Percentiles rank a stretch among this genome's conserved stretches.
Conservation (phyloP, 768 basidiomycete species). For the Lactarius hatsudake region DNA sequence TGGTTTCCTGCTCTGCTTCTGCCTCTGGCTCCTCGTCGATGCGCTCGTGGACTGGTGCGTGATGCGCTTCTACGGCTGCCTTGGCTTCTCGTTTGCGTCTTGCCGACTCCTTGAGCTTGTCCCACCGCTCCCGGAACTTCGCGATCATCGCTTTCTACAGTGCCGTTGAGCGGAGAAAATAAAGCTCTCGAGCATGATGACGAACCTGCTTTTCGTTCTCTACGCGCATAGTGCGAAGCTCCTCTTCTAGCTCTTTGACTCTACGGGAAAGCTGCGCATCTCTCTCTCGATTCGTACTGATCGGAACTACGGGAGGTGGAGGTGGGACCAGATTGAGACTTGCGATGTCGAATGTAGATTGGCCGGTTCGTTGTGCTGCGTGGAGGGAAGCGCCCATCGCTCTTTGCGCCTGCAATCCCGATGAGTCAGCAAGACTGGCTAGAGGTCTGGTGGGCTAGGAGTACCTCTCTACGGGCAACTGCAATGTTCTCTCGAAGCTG, state of each 20-base stretch:
- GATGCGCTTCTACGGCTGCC: slow-evolving; percentile 51
- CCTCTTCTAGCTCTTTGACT: slow-evolving; percentile 78
- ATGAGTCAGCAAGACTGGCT: not conserved
- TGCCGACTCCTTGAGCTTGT: slow-evolving; percentile 84
- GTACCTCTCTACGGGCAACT: slow-evolving; percentile 65
- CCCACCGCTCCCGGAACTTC: slow-evolving; percentile 85
- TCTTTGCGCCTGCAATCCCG: slow-evolving; percentile 61
- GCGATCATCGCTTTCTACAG: slow-evolving; percentile 76
- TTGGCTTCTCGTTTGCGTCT: slow-evolving; percentile 81
- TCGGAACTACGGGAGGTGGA: slow-evolving; percentile 50
- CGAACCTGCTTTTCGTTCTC: slow-evolving; percentile 83
- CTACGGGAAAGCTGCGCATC: slow-evolving; percentile 49
- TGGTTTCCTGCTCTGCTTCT: slow-evolving; percentile 56
- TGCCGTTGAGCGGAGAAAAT: slow-evolving; percentile 21
- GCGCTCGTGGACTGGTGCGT: slow-evolving; percentile 52
- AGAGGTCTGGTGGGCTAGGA: not conserved
- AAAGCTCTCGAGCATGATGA: slow-evolving; percentile 30
- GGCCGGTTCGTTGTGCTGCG: slow-evolving; percentile 46
- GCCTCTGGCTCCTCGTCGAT: slow-evolving; percentile 67
- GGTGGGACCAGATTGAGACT: slow-evolving; percentile 49
- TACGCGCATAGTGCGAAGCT: slow-evolving; percentile 53
- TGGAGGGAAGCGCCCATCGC: slow-evolving; percentile 66
- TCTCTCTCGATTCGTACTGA: slow-evolving; percentile 52
- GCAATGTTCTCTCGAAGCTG: slow-evolving; percentile 79
- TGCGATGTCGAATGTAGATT: slow-evolving; percentile 49